These are phyloP conservation scores for Exophiala sideris DNA, from an alignment of 2,329 filamentous ascomycete genomes.

Conservation along the genomic window DNA sequence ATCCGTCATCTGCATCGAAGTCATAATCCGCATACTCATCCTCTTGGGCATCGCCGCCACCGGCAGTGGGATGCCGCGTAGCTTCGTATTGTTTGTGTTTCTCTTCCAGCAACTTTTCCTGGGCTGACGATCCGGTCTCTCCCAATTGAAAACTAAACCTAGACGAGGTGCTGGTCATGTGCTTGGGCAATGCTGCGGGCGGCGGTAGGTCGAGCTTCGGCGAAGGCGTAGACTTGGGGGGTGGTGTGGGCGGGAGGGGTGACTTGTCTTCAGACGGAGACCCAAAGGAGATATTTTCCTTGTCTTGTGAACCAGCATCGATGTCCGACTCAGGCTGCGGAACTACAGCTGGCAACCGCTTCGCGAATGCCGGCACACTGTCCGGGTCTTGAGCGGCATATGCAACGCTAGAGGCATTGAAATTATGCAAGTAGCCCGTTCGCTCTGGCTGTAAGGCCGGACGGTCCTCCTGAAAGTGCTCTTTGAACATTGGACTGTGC, in stretches of 20 bases:
- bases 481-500: constrained; percentile 59
- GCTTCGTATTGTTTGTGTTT: constrained; percentile 57
- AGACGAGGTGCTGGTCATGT: constrained; percentile 56
- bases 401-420: constrained; percentile 34
- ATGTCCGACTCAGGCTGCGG: constrained; percentile 9
- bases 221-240: constrained; percentile 24
- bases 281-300: constrained; percentile 3
- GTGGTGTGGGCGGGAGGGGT: constrained; percentile 24
- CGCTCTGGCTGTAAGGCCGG: constrained; percentile 39
- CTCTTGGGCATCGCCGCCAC: constrained; percentile 28
- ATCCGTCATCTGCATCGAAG: constrained; percentile 40
- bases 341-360: constrained; percentile 37
- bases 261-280: constrained; percentile 11
- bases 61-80: constrained; percentile 34
- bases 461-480: constrained; percentile 56
- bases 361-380: constrained; percentile 42
- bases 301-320: constrained; percentile 1
- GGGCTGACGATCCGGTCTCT: constrained; percentile 54
- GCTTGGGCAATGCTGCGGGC: constrained; percentile 40
- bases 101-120: constrained; percentile 62
- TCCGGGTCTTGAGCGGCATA: constrained; percentile 33
- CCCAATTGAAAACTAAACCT: constrained; percentile 65
- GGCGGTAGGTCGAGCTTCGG: constrained; percentile 23
- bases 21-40: constrained; percentile 43
- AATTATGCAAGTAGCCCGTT: constrained; percentile 43